Base-by-base conservation (phyloP, 192 early-diverging fungal genomes). In the Coemansia sp. region DNA sequence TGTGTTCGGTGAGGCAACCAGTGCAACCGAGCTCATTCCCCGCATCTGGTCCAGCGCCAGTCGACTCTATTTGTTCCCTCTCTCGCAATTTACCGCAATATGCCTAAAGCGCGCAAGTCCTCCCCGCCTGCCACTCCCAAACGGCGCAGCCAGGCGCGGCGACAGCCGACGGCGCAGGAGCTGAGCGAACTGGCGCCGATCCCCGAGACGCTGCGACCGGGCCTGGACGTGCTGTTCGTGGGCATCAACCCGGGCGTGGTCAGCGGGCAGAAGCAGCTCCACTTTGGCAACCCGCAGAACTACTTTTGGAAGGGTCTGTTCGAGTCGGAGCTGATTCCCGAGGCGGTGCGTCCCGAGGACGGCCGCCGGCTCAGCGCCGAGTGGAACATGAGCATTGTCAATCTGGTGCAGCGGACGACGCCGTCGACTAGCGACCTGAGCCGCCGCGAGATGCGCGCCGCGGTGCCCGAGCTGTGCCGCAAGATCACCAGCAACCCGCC, bases 291-390 rank as follows among this genome's bases (percentile, higher is more conserved):
- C 44, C 84, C 84, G 4, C 80, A 75, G 8, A 89, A 89, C 56
- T 85, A 81, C 48, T 87, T 89, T 70, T 89, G 86, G 84, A 77
- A 78, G 6, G 87, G 87, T 21, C 58, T 89, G 30, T 82, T 62
- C 19, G 78, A 84, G 42, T 81, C 83, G 34, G 83, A 76, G 60
- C 75, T 85, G 21, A 75, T 82, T 22, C 72, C 79, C 9, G 63
- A 81, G 22, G 26, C 32, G 31, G 27, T 89, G 6, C 60, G 53
- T 14, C 83, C 74, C 12, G 49, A 78, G 38, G 71, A 87, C 19
- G 87, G 86, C 55, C 34, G 55, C 10, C 50, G 47, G 29, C 62
- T 87, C 39, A 67, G 72, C 2, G 49, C 50, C 10, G 39, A 58
- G 14, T 82, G 73, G 62, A 72, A 75, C 48, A 81, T 89, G 73